Evolutionary conservation across 495 filamentous ascomycete species (phyloP), one percentile per base, ranked within the genome.

Genomic region (Penicillium psychrofluorescens): DNA sequence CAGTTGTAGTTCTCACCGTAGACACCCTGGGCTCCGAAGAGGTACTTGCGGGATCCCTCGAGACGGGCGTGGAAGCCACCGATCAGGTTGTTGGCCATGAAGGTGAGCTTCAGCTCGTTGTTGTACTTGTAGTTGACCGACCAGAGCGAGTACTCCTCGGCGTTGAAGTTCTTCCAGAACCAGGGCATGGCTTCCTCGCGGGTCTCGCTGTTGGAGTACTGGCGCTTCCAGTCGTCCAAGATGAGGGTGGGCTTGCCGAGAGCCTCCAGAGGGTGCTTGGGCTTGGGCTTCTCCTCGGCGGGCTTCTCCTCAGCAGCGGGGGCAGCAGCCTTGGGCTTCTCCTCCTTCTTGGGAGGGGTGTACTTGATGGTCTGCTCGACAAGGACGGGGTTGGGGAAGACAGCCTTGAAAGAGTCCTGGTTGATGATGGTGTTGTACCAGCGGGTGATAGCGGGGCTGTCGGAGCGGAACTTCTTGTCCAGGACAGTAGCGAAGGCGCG

Each of bases 21-120:
- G 50, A 97, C 94, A 54, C 83, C 88, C 57, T 85, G 84, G 53
- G 75, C 81, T 61, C 92, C 92, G 76, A 99, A 97, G 68, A 99
- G 72, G 80, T 90, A 95, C 83, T 97, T 99, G 76, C 92, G 90
- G 62, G 88, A 95, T 48, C 66, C 92, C 80, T 99, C 92, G 46
- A 99, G 87, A 75, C 92, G 94, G 63, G 80, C 79, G 74, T 96
- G 95, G 80, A 97, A 95, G 62, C 92, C 94, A 72, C 80, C 80
- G 62, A 98, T 91, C 63, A 96, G 73, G 79, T 98, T 98, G 75
- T 82, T 86, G 49, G 88, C 85, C 92, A 98, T 98, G 84, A 98
- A 98, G 62, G 85, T 86, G 61, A 89, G 74, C 57, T 89, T 95
- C 55, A 98, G 81, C 80, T 98, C 92, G 41, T 95, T 81, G 71